Conservation (phyloP, 2,329 filamentous ascomycete species). For the Alternaria arborescens region DNA sequence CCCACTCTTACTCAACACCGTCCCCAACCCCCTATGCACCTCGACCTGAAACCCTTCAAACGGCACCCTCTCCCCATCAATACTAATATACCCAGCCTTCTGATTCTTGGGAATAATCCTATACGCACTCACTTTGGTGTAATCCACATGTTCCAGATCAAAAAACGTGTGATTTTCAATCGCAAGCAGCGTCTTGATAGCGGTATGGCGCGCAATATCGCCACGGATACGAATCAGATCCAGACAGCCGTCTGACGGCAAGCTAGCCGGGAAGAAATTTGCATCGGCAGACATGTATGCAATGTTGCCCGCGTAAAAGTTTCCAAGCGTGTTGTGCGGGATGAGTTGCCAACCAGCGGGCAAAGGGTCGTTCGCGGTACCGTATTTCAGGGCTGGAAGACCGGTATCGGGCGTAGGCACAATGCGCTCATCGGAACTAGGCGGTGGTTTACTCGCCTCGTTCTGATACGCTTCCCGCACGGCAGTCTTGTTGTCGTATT, state of each 20-base stretch:
- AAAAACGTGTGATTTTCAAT: constrained; percentile 81
- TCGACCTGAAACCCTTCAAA: constrained; percentile 94
- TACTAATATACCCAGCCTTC: constrained; percentile 80
- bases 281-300: constrained; percentile 86
- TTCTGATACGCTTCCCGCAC: constrained; percentile 76
- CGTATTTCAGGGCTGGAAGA: constrained; percentile 78
- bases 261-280: constrained; percentile 85
- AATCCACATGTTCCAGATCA: constrained; percentile 77
- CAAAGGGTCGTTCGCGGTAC: constrained; percentile 78
- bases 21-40: constrained; percentile 81
- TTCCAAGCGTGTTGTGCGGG: constrained; percentile 80
- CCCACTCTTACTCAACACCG: constrained; percentile 79
- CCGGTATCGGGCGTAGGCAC: constrained; percentile 44
- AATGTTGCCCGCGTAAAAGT: constrained; percentile 96
- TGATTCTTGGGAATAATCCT: constrained; percentile 76
- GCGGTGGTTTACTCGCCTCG: constrained; percentile 36
- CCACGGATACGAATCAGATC: constrained; percentile 85
- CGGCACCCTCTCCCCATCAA: constrained; percentile 88
- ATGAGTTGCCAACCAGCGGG: constrained; percentile 79
- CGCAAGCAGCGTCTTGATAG: constrained; percentile 73
- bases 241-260: constrained; percentile 84
- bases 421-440: constrained; percentile 24
- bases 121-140: constrained; percentile 88
- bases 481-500: constrained; percentile 75
- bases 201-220: constrained; percentile 71